Base-by-base conservation (phyloP, 805 yeast genomes). In the Spathaspora boniae region DNA sequence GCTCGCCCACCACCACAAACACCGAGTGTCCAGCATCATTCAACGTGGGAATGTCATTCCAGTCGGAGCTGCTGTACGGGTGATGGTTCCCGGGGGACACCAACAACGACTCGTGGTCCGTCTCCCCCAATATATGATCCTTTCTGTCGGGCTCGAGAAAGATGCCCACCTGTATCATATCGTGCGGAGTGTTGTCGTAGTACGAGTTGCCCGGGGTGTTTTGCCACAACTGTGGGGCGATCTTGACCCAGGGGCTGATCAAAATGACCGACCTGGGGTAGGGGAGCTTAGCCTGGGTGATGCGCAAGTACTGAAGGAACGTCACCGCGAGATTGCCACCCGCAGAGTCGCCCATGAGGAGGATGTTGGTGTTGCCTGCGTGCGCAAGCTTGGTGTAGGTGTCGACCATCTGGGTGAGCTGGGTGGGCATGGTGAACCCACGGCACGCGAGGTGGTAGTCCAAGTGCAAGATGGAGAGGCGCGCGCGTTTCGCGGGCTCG, bases 341-440 rank as follows among this genome's bases (percentile, higher is more conserved):
- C 7, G 71, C 71, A 1, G 70, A 64, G 42, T 67, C 72, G 3
- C 72, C 72, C 44, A 67, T 42, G 4, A 66, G 45, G 9, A 53
- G 51, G 12, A 67, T 48, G 31, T 64, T 62, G 11, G 44, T 36
- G 33, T 46, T 43, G 1, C 59, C 56, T 9, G 47, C 57, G 0
- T 34, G 29, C 17, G 53, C 36, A 16, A 60, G 45, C 14, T 36
- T 38, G 17, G 31, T 32, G 41, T 65, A 61, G 3, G 62, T 53
- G 1, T 43, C 50, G 21, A 51, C 49, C 21, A 62, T 46, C 29
- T 67, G 62, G 26, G 44, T 40, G 11, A 60, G 37, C 41, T 63
- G 72, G 12, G 44, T 34, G 1, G 70, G 70, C 29, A 63, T 49
- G 0, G 55, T 45, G 36, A 44, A 45, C 4, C 67, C 65, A 8